Evolutionary conservation across 2,329 filamentous ascomycete species (phyloP).

Genomic region (Penicillium griseofulvum): DNA sequence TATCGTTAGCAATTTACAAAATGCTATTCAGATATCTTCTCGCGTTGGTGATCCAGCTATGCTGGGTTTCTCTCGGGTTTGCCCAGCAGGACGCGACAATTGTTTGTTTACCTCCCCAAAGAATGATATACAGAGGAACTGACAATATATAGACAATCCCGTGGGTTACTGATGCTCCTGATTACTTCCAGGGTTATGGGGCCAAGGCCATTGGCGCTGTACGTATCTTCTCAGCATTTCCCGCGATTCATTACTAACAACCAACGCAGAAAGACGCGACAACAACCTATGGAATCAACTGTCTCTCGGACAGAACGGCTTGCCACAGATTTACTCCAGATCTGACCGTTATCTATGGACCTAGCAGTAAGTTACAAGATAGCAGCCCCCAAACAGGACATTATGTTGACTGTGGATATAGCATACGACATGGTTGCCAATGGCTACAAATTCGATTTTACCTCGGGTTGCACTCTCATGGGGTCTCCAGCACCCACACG

Average conservation of each 20-base stretch:
- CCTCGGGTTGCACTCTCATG: not conserved
- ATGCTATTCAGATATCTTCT: not conserved
- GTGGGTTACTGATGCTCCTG: slow-evolving; percentile 3
- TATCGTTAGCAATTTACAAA: not conserved
- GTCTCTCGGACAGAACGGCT: not conserved
- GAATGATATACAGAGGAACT: not conserved
- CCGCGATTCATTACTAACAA: not conserved
- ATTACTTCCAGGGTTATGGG: slow-evolving; percentile 9
- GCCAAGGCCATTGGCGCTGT: not conserved
- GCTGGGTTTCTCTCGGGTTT: not conserved
- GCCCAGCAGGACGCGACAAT: not conserved
- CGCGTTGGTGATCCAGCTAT: not conserved
- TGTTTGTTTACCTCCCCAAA: not conserved
- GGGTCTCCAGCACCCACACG: not conserved
- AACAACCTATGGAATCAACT: slow-evolving; percentile 7
- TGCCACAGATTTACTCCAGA: slow-evolving; percentile 6
- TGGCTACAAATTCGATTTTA: slow-evolving; percentile 2
- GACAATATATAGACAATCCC: slow-evolving; percentile 1
- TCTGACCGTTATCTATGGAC: slow-evolving; percentile 2
- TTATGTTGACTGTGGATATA: not conserved
- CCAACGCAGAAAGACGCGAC: not conserved
- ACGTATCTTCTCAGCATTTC: not conserved
- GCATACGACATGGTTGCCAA: slow-evolving; percentile 3
- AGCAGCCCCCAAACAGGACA: too few relatives aligned
- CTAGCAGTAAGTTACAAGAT: not conserved